phyloP scores from a whole-genome alignment of 805 yeast species.

The Ogataea nonfermentans region DNA sequence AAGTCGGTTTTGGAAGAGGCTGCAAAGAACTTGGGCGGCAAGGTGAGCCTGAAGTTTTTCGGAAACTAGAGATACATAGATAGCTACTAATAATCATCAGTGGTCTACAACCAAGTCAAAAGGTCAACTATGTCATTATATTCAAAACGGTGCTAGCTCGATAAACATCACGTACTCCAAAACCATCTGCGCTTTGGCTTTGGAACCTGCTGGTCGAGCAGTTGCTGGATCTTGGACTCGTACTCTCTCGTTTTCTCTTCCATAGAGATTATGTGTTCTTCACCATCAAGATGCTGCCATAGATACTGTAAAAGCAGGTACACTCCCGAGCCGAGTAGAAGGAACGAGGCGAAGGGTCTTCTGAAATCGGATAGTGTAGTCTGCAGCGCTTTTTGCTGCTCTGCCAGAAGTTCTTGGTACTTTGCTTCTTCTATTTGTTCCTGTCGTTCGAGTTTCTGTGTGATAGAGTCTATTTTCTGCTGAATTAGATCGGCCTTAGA shows the following conservation, averaged over 20 bases:
- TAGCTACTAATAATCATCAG: not conserved
- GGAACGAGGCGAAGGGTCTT: conserved; percentile 33
- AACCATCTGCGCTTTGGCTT: conserved; percentile 18
- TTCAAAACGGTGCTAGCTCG: too few relatives aligned
- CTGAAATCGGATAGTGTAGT: conserved; percentile 34
- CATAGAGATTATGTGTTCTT: conserved; percentile 26
- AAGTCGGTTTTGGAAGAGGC: conserved; percentile 58
- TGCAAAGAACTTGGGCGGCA: conserved; percentile 51
- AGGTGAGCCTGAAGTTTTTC: conserved; percentile 39
- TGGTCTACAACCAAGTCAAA: not conserved
- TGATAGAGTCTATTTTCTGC: conserved; percentile 26
- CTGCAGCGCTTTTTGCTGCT: conserved; percentile 22
- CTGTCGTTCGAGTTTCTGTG: conserved; percentile 24
- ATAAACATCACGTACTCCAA: conserved; percentile 9
- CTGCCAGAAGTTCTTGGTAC: conserved; percentile 16
- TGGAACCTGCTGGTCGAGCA: conserved; percentile 27
- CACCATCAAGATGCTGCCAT: conserved; percentile 35
- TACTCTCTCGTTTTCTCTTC: conserved; percentile 23
- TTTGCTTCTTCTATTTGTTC: conserved; percentile 22
- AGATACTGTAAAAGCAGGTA: conserved; percentile 33
- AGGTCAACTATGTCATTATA: too few relatives aligned
- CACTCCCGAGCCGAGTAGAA: conserved; percentile 33
- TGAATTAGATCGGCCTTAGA: conserved; percentile 32
- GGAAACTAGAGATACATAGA: conserved; percentile 2
- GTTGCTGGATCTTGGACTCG: conserved; percentile 28